Base-by-base conservation (phyloP, 108 stramenopile genomes). In the Parietichytrium sp. region DNA sequence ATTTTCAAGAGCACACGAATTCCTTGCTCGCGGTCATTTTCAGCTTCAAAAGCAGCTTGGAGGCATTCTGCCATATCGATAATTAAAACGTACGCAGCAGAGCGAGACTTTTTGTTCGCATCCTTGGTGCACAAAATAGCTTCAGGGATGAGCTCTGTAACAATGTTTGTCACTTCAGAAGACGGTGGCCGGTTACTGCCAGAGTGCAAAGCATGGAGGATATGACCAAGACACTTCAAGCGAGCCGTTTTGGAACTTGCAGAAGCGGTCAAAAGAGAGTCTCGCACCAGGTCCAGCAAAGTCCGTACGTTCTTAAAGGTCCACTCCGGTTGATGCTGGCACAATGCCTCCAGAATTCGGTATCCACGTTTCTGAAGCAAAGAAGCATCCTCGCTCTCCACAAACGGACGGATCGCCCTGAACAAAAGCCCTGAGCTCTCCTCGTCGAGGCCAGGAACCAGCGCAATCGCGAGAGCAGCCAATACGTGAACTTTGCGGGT, bases 81-180 rank as follows among this genome's bases (percentile, higher is more conserved):
- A 72, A 72, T 72, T 10, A 72, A 45, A 33, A 45, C 45, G 61
- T 72, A 72, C 10, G 38, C 61, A 72, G 61, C 61, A 25, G 61
- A 2, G 1, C 61, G 61, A n/a, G 61, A 33, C 61, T 72, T 72
- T 8, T 16, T 72, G 3, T 72, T 72, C 8, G 61, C 45, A 10
- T 72, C 61, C 61, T 72, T 72, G 38, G 61, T 72, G 61, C 61
- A 72, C 0, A 72, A 42, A 27, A 72, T 42, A 7, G 45, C 61
- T 27, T 72, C 61, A n/a, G 38, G 38, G 8, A 72, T 33, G 38
- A 72, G 36, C 10, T 72, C 61, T 10, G 1, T 42, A 72, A 72
- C 36, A 0, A 72, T 42, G 33, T 23, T 20, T n/a, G 23, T 33
- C 38, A 72, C 61, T 25, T 72, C 38, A 6, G 3, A 1, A n/a